Evolutionary conservation across 1,284 basidiomycete genomes (phyloP), one percentile per base, ranked within the genome.

Genomic region (Rhodotorula sp.): DNA sequence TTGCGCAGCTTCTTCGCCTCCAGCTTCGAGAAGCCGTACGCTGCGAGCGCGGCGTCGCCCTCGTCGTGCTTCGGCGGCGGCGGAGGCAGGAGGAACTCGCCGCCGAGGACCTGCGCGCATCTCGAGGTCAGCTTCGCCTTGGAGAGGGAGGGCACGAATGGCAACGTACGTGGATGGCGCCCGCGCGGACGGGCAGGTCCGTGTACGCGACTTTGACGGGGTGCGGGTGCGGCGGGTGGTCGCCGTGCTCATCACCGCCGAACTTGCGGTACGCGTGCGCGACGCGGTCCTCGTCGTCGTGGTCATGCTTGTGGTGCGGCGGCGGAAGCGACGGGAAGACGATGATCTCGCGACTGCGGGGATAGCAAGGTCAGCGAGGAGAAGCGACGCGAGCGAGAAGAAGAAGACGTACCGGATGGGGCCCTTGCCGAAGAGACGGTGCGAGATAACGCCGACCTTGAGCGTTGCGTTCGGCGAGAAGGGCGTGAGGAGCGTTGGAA

Each of bases 401-500:
- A 57, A 41, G 27, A 34, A 78, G 13, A 58, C 39, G n/a, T 73
- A 65, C 34, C 70, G 64, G 39, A 77, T 25, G 2, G 77, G 78
- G 7, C 77, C 78, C 19, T 72, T 69, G 21, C 74, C 78, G 12
- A 54, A 32, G n/a, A 73, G 70, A 39, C 74, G 73, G 62, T 73
- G 79, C 60, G 67, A 62, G 32, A 79, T 70, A 39, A 79, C 75
- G 34, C 68, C 74, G n/a, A 79, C 66, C 37, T 69, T 57, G 61
- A 80, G 74, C 7, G 76, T 76, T n/a, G 77, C 77, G 44, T 79
- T 78, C 55, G 66, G 56, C 53, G 70, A 71, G 27, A 68, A 59
- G 21, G 76, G 72, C 21, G 72, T 63, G 50, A 80, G 70, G 39
- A 79, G 70, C 2, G 79, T 80, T 15, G 75, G 77, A 27, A 80